Conservation (phyloP, 805 yeast species). For the Zygosaccharomyces siamensis region DNA sequence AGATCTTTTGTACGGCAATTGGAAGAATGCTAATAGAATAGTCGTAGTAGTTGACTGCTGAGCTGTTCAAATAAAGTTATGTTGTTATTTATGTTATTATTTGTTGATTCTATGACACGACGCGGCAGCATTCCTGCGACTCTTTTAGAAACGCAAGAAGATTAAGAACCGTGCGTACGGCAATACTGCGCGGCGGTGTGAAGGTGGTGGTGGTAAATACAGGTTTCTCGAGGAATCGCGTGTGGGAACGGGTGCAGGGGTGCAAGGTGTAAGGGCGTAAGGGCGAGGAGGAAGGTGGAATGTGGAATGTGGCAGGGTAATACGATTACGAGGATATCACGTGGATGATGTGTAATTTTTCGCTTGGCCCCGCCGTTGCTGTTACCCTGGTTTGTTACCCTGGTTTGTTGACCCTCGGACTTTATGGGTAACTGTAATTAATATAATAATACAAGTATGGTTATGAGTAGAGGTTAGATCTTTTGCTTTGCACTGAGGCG, state of each 20-base stretch:
- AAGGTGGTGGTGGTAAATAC: neutral
- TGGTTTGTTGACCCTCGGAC: too few relatives aligned
- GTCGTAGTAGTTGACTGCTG: neutral
- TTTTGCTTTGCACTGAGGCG: neutral
- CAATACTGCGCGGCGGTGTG: neutral
- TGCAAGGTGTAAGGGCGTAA: neutral
- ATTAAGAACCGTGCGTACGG: neutral
- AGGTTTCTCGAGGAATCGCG: neutral
- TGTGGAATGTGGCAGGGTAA: neutral
- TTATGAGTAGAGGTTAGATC: too few relatives aligned
- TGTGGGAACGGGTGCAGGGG: neutral
- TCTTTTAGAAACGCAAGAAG: neutral
- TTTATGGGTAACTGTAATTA: too few relatives aligned
- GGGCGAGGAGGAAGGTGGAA: too few relatives aligned
- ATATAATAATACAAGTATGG: too few relatives aligned
- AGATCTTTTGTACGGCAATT: neutral
- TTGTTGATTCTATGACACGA: neutral
- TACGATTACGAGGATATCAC: too few relatives aligned
- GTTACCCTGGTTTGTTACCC: too few relatives aligned
- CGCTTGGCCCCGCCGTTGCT: too few relatives aligned
- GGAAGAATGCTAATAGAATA: neutral
- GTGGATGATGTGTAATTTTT: too few relatives aligned
- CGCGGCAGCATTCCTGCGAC: neutral
- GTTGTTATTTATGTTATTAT: neutral
- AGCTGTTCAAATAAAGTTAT: neutral